Conservation (phyloP, 352 stramenopile species). For the Thalassiosira exigua region DNA sequence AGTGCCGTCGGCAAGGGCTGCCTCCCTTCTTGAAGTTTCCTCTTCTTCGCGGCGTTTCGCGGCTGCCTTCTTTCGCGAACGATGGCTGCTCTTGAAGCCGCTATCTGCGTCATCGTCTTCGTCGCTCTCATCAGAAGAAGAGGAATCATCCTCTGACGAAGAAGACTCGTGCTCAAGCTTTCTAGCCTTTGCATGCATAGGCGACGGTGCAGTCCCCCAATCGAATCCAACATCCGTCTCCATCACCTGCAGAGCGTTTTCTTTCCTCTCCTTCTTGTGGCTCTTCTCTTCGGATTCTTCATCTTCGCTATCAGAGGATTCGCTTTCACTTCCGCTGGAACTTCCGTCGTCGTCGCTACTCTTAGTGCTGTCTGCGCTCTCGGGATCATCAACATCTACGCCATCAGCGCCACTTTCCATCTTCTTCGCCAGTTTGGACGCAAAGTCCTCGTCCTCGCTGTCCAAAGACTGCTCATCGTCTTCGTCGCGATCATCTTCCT, state of each 20-base stretch:
- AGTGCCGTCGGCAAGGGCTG: conserved; percentile 90
- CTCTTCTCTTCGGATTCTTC: conserved; percentile 80
- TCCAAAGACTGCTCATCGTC: conserved; percentile 65
- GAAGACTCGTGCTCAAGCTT: conserved; percentile 32
- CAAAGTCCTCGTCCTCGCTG: conserved; percentile 83
- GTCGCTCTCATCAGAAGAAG: conserved; percentile 74
- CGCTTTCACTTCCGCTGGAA: conserved; percentile 70
- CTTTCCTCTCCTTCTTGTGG: conserved; percentile 29
- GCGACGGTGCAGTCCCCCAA: conserved; percentile 53
- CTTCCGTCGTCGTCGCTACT: conserved; percentile 48
- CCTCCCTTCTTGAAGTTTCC: conserved; percentile 85
- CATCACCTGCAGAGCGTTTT: conserved; percentile 47
- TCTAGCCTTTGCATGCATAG: conserved; percentile 20
- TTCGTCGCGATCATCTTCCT: conserved; percentile 73
- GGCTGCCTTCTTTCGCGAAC: conserved; percentile 79
- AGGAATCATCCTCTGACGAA: conserved; percentile 63
- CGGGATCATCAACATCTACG: conserved; percentile 43
- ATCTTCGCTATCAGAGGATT: conserved; percentile 72
- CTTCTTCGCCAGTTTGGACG: conserved; percentile 72
- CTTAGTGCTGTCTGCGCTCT: conserved; percentile 39
- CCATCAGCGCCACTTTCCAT: conserved; percentile 53
- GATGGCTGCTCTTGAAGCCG: conserved; percentile 68
- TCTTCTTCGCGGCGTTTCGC: conserved; percentile 75
- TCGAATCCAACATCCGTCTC: conserved; percentile 85
- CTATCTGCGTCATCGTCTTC: conserved; percentile 76